phyloP scores from a whole-genome alignment of 106 monocot genomes.

The Iris macrosiphon region DNA sequence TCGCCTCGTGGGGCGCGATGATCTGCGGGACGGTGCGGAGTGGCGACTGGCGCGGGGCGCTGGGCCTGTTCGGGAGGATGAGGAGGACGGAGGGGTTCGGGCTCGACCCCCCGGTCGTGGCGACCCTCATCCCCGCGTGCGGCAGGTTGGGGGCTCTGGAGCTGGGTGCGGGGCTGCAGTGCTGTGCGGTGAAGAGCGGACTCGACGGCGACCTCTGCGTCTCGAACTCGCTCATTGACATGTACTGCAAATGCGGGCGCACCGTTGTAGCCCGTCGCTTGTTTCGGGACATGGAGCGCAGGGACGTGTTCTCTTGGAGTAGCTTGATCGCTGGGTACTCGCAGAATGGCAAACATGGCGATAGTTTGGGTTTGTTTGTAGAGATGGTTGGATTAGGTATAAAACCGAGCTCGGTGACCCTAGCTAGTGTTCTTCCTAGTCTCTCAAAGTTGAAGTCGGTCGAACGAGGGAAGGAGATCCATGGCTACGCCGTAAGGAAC shows the following conservation, averaged over 20 bases:
- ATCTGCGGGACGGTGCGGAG: slow-evolving; percentile 30
- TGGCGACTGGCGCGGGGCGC: slow-evolving; percentile 9
- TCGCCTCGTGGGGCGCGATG: slow-evolving; percentile 35
- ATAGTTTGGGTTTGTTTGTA: slow-evolving; percentile 14
- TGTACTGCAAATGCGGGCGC: slow-evolving; percentile 56
- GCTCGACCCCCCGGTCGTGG: slow-evolving; percentile 42
- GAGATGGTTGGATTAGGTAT: slow-evolving; percentile 33
- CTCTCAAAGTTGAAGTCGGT: slow-evolving; percentile 17
- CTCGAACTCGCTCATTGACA: slow-evolving; percentile 52
- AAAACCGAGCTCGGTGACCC: slow-evolving; percentile 29
- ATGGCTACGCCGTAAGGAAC: slow-evolving; percentile 32
- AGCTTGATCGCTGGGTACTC: slow-evolving; percentile 55
- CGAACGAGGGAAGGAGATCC: slow-evolving; percentile 39
- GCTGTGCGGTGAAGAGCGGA: slow-evolving; percentile 31
- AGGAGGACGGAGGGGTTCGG: slow-evolving; percentile 6
- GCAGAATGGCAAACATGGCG: slow-evolving; percentile 26
- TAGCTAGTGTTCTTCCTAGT: slow-evolving; percentile 39
- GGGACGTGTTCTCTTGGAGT: slow-evolving; percentile 60
- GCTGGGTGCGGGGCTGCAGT: slow-evolving; percentile 40
- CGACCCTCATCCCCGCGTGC: slow-evolving; percentile 42
- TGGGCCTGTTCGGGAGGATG: slow-evolving; percentile 36
- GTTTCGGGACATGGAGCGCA: slow-evolving; percentile 24
- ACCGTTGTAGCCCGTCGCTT: slow-evolving; percentile 3
- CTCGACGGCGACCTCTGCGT: slow-evolving; percentile 32
- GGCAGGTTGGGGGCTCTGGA: slow-evolving; percentile 26